These are phyloP conservation scores for Syncephalis fuscata DNA, from an alignment of 371 early-diverging fungal species.

Conservation along the genomic window DNA sequence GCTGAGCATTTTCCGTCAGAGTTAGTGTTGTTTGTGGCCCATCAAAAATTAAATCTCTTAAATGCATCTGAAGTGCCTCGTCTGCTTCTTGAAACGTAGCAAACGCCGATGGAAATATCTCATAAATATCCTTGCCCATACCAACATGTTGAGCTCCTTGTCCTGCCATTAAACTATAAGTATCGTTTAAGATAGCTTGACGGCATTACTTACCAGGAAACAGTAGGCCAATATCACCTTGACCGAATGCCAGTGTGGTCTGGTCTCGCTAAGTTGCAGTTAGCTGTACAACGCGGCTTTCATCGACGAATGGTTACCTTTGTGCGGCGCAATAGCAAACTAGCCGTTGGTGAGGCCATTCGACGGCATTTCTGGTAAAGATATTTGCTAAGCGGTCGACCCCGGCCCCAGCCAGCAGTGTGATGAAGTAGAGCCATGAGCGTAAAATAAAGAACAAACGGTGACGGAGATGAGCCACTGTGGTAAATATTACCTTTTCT, in stretches of 20 bases:
- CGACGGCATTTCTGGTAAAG: too few relatives aligned
- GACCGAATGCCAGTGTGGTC: neutral
- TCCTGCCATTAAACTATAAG: conserved; percentile 24
- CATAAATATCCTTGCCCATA: conserved; percentile 86
- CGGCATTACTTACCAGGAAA: neutral
- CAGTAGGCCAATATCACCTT: neutral
- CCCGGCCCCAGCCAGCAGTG: too few relatives aligned
- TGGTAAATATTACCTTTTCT: too few relatives aligned
- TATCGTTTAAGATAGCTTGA: too few relatives aligned
- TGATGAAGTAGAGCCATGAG: too few relatives aligned
- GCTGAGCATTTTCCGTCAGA: conserved; percentile 83
- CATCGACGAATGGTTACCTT: too few relatives aligned
- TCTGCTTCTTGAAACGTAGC: conserved; percentile 81
- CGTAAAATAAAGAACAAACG: too few relatives aligned
- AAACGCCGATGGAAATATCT: conserved; percentile 52
- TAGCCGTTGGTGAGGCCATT: too few relatives aligned
- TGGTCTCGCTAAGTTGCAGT: neutral
- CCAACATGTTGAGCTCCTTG: conserved; percentile 82
- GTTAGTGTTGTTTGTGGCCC: conserved; percentile 59
- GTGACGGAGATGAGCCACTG: too few relatives aligned
- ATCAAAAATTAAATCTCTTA: conserved; percentile 67
- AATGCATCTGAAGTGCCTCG: conserved; percentile 46
- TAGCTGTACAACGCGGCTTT: too few relatives aligned
- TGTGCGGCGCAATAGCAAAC: too few relatives aligned
- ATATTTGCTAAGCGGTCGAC: too few relatives aligned